These are phyloP conservation scores for Trametes versicolor DNA, from an alignment of 1,284 basidiomycete genomes.

Conservation along the genomic window DNA sequence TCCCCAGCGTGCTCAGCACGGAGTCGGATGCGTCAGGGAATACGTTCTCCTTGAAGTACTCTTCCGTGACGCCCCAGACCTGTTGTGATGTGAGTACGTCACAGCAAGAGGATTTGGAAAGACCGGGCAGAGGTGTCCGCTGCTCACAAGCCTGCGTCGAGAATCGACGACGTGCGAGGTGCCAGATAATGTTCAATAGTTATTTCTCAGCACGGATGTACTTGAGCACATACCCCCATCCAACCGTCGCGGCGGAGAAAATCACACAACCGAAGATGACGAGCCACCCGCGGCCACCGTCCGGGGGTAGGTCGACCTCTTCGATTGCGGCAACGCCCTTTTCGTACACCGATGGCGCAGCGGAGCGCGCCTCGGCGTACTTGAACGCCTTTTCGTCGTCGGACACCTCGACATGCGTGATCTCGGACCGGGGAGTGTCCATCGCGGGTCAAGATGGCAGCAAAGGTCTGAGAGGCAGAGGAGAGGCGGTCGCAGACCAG, in stretches of 20 bases:
- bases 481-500: slow-evolving; percentile 6
- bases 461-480: slow-evolving; percentile 8
- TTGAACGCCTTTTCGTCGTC: slow-evolving; percentile 32
- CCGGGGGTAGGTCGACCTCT: slow-evolving; percentile 34
- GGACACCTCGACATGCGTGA: slow-evolving; percentile 34
- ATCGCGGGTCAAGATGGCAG: slow-evolving; percentile 21
- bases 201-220: slow-evolving; percentile 9
- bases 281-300: slow-evolving; percentile 38
- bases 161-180: slow-evolving; percentile 7
- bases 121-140: slow-evolving; percentile 36
- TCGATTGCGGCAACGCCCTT: slow-evolving; percentile 23
- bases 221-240: slow-evolving; percentile 35
- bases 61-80: slow-evolving; percentile 38
- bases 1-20: slow-evolving; percentile 35
- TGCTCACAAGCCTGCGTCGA: slow-evolving; percentile 37
- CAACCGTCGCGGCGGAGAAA: slow-evolving; percentile 35
- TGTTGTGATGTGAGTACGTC: slow-evolving; percentile 31
- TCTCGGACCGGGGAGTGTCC: slow-evolving; percentile 38
- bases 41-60: slow-evolving; percentile 35
- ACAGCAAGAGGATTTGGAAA: slow-evolving; percentile 11
- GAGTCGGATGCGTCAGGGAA: slow-evolving; percentile 35
- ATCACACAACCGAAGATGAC: slow-evolving; percentile 38
- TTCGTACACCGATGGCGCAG: slow-evolving; percentile 32
- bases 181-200: slow-evolving; percentile 19
- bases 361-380: slow-evolving; percentile 25